Evolutionary conservation across 768 basidiomycete genomes (phyloP), one percentile per base, ranked within the genome.

Genomic region (Russula virescens): DNA sequence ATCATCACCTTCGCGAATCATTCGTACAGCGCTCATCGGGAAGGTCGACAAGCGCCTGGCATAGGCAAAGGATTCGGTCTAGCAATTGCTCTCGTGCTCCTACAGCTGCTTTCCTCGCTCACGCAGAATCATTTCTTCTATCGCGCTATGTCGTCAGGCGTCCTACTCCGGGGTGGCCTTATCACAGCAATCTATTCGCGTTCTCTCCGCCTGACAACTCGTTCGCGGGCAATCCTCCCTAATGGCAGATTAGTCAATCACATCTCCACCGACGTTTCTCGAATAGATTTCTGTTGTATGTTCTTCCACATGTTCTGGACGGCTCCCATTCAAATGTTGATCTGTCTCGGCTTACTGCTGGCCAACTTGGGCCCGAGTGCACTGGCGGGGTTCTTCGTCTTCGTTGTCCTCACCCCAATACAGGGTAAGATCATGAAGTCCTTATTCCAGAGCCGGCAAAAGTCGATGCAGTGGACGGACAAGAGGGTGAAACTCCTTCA

Each of bases 191-290:
- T 97, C 42, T 97, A 94, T 73, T 80, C 83, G 28, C 85, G 88
- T 47, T 86, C 88, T 1, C 78, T 97, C 25, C 81, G 77, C 28
- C 80, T 98, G 35, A 88, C 89, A 2, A 82, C 89, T 19, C 86
- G 91, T 46, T 84, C 92, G 7, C 83, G 95, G 8, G 85, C 86
- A 1, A 85, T 83, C 10, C 80, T 95, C 47, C 84, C 90, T 1
- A 97, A 92, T 69, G 95, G 94, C 23, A 89, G 89, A 71, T 81
- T 97, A 13, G 88, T 97, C 65, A 95, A 94, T 67, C 93, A 96
- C 75, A 95, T 98, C 63, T 93, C 91, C 6, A 92, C 90, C 1
- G 93, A 94, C 71, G 85, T 95, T 23, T 93, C 89, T 31, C 83
- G 94, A 23, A 90, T 98, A 70, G 94, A 98, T 71, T 97, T 94